These are phyloP conservation scores for Yamadazyma sp. DNA, from an alignment of 805 yeast species.

Conservation along the genomic window DNA sequence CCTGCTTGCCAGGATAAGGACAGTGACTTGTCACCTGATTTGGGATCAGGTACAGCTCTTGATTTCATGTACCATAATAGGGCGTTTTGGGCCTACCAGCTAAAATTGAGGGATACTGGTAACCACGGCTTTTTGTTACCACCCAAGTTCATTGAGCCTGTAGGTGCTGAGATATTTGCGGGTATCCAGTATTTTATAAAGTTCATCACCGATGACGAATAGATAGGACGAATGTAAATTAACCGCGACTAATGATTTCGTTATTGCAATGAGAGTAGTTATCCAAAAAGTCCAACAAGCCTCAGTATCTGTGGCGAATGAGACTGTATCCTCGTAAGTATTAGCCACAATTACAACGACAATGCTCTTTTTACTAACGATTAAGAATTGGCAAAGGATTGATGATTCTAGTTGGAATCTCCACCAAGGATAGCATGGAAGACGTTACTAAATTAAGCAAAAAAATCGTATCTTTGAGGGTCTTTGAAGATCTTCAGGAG, in stretches of 20 bases:
- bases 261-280: conserved; percentile 66
- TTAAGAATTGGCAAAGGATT: conserved; percentile 64
- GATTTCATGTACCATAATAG: conserved; percentile 83
- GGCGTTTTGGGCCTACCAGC: conserved; percentile 82
- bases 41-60: conserved; percentile 77
- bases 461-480: conserved; percentile 61
- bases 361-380: neutral
- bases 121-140: conserved; percentile 82
- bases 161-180: conserved; percentile 70
- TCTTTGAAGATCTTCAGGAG: conserved; percentile 64
- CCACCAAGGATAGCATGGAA: conserved; percentile 69
- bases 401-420: conserved; percentile 80
- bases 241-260: neutral
- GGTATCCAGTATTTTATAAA: conserved; percentile 63
- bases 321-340: conserved; percentile 60
- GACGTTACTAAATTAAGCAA: conserved; percentile 70
- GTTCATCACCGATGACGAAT: conserved; percentile 35
- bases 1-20: conserved; percentile 82
- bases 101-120: conserved; percentile 80
- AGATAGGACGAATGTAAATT: neutral
- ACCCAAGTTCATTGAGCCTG: conserved; percentile 64
- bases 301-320: conserved; percentile 77
- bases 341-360: neutral
- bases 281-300: conserved; percentile 88
- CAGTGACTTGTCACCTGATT: conserved; percentile 66